A percentile compares a stretch with the other conserved stretches of the same genome.
These are phyloP conservation scores for Aspergillus affinis DNA, from an alignment of 495 filamentous ascomycete genomes.

Conservation along the genomic window DNA sequence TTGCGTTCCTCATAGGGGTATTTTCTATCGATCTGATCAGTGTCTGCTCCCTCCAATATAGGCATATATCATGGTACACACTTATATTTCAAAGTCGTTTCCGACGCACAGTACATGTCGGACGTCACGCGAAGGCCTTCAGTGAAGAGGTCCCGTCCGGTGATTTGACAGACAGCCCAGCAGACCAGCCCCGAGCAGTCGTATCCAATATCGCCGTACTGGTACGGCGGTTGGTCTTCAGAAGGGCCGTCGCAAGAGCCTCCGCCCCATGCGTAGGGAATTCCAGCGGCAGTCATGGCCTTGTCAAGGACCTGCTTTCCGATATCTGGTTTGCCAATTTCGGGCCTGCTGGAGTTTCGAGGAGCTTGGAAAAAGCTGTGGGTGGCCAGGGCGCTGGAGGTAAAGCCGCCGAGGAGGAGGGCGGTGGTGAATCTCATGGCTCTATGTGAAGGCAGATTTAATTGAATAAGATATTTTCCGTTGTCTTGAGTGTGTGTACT, in stretches of 20 bases:
- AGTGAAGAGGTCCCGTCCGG: constrained; percentile 21
- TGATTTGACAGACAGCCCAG: constrained; percentile 24
- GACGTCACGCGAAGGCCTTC: constrained; percentile 22
- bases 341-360: background rate
- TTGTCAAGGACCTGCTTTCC: constrained; percentile 17
- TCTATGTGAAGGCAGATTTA: background rate
- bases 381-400: background rate
- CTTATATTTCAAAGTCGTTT: constrained; percentile 19
- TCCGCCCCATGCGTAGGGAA: constrained; percentile 23
- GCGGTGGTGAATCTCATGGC: background rate
- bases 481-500: background rate
- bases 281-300: constrained; percentile 16
- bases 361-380: background rate
- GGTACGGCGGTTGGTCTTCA: constrained; percentile 20
- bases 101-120: constrained; percentile 21
- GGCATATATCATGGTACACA: constrained; percentile 3
- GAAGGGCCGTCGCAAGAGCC: constrained; percentile 20
- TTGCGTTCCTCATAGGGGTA: constrained; percentile 19
- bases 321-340: background rate
- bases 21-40: constrained; percentile 11
- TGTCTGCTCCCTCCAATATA: background rate
- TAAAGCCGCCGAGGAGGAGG: background rate
- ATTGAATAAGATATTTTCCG: background rate
- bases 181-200: constrained; percentile 22
- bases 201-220: constrained; percentile 23